Evolutionary conservation across 2,329 filamentous ascomycete species (phyloP).

Genomic region (Alternaria longipes): DNA sequence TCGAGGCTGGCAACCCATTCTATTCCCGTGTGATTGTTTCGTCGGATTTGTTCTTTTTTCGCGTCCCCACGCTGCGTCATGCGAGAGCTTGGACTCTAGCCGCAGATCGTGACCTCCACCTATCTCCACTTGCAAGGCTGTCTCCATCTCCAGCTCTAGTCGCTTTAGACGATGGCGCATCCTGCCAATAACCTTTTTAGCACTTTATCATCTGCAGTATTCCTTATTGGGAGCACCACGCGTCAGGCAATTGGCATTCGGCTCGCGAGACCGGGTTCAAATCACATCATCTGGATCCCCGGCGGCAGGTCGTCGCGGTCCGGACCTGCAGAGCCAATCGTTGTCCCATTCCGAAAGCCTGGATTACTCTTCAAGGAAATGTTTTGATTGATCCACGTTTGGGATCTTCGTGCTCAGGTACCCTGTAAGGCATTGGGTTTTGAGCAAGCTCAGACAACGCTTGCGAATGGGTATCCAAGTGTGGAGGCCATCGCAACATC

Average conservation of each 20-base stretch:
- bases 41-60: conserved; percentile 6
- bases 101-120: conserved; percentile 9
- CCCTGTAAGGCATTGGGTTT: background rate
- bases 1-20: background rate
- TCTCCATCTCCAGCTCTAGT: background rate
- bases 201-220: background rate
- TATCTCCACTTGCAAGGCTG: conserved; percentile 3
- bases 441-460: background rate
- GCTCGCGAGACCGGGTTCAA: background rate
- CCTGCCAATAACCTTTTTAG: conserved; percentile 2
- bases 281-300: background rate
- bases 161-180: conserved; percentile 4
- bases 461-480: background rate
- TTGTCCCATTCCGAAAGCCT: background rate
- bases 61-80: conserved; percentile 9
- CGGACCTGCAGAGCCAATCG: background rate
- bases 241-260: background rate
- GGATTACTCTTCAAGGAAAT: background rate
- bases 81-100: background rate
- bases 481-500: background rate
- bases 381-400: background rate
- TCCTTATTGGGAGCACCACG: conserved; percentile 4
- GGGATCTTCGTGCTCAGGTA: background rate
- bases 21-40: background rate
- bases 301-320: background rate